Percentiles rank a stretch among this genome's conserved stretches.
These are phyloP conservation scores for Penicillium sp. DNA, from an alignment of 2,329 filamentous ascomycete genomes.

Conservation along the genomic window DNA sequence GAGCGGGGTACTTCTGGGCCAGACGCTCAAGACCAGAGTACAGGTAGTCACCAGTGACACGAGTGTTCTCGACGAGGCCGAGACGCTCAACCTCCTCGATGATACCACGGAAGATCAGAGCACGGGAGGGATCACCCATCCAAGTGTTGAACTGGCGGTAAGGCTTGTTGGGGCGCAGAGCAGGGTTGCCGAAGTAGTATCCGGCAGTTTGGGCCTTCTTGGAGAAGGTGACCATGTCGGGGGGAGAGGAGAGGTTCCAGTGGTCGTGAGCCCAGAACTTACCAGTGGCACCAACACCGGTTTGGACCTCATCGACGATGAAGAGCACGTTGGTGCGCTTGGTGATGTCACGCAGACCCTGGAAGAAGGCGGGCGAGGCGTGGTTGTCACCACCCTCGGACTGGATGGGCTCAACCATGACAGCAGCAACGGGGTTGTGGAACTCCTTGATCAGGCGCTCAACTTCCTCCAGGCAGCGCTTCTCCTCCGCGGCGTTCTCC, in stretches of 20 bases:
- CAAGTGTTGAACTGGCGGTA: conserved; percentile 98
- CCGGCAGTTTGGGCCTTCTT: conserved; percentile 95
- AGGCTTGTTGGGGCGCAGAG: conserved; percentile 84
- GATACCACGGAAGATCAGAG: conserved; percentile 84
- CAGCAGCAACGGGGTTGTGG: conserved; percentile 78
- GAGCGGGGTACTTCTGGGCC: conserved; percentile 70
- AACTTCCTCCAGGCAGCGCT: conserved; percentile 79
- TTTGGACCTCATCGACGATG: conserved; percentile 95
- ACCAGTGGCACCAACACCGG: conserved; percentile 87
- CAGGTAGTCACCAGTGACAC: conserved; percentile 77
- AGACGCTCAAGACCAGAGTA: conserved; percentile 71
- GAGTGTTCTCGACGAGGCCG: conserved; percentile 79
- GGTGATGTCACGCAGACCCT: conserved; percentile 77
- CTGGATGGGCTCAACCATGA: conserved; percentile 88
- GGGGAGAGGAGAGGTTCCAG: conserved; percentile 79
- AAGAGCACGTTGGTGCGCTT: conserved; percentile 69
- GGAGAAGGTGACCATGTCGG: conserved; percentile 92
- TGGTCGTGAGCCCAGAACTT: conserved; percentile 98
- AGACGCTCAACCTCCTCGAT: conserved; percentile 71
- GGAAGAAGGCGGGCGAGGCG: conserved; percentile 85
- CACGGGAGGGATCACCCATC: conserved; percentile 90
- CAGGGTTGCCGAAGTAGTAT: conserved; percentile 84
- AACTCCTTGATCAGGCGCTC: conserved; percentile 80
- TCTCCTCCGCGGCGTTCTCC: conserved; percentile 82
- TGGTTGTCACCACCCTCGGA: conserved; percentile 96